phyloP scores from a whole-genome alignment of 257 asterid genomes.

The Apocynum venetum region DNA sequence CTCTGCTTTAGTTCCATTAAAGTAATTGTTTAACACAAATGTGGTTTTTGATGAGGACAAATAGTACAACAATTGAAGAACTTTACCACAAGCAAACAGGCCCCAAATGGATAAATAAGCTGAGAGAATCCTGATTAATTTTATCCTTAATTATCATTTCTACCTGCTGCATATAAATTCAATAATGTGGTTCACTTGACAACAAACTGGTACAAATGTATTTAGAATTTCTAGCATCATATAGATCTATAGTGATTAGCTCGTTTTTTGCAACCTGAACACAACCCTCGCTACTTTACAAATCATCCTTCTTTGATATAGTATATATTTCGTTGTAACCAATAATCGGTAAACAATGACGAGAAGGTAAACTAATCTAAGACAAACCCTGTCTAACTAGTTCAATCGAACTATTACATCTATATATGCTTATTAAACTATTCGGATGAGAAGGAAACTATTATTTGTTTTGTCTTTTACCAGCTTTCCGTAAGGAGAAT shows the following conservation, averaged over 20 bases:
- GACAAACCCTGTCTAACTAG: too few relatives aligned
- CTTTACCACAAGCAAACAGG: constrained; percentile 9
- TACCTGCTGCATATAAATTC: not conserved
- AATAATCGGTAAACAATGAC: too few relatives aligned
- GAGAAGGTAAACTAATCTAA: too few relatives aligned
- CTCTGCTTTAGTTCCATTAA: constrained; percentile 14
- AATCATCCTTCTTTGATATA: too few relatives aligned
- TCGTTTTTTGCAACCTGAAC: too few relatives aligned
- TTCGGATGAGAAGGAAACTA: not conserved
- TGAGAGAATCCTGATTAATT: constrained; percentile 5
- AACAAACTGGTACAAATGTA: too few relatives aligned
- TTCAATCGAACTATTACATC: too few relatives aligned
- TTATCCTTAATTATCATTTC: not conserved
- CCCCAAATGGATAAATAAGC: constrained; percentile 10
- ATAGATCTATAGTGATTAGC: too few relatives aligned
- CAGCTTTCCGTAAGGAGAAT: not conserved
- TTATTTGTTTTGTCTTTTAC: not conserved
- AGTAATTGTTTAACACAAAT: constrained; percentile 20
- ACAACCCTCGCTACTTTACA: too few relatives aligned
- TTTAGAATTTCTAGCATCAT: too few relatives aligned
- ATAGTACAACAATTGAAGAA: constrained; percentile 5
- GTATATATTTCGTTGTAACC: too few relatives aligned
- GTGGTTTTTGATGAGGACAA: constrained; percentile 26
- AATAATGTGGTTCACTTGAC: too few relatives aligned
- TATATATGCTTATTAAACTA: not conserved